Evolutionary conservation across 164 flowering plant species (phyloP), one percentile per base, ranked within the genome.

Genomic region (Tinospora cordifolia): DNA sequence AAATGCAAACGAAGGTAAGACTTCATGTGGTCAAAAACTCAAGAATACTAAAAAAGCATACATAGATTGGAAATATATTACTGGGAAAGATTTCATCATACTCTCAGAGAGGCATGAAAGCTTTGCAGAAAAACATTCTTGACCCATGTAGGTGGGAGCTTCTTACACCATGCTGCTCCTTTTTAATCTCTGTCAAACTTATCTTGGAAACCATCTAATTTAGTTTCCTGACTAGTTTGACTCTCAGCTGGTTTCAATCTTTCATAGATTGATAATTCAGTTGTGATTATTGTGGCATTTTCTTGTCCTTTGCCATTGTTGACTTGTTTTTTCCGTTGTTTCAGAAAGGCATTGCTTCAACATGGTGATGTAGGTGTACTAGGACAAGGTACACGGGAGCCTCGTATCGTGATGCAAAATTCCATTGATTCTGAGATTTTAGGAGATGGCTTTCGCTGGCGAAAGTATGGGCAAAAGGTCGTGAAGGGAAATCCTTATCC

Each of bases 391-490:
- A 63, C 63, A 60, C 81, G 68, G 68, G 90, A 84, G 65, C 81
- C 90, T 57, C 80, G 65, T 27, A 46, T 76, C 49, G 69, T 74
- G 51, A 78, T 83, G 70, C 91, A 87, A 69, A 83, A 71, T 67
- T 74, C 90, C 12, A 73, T 81, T 0, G 95, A 89, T 69, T 46
- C 88, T 67, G 97, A 89, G 60, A 79, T 79, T 62, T 21, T 81
- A 1, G 87, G 85, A 2, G 97, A 94, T 77, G 97, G 99, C 36
- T 90, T 85, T 78, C 95, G 96, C 47, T 94, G 99, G 99, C 82
- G 99, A 81, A 94, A 92, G 82, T 94, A 94, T 68, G 99, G 99
- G 47, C 99, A 94, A 83, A 94, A 94, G 68, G 91, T 92, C 60
- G 98, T 94, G 73, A 92, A 85, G 77, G 97, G 99, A 77, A 94